These are phyloP conservation scores for Colletotrichum sublineola DNA, from an alignment of 2,329 filamentous ascomycete genomes.

Conservation along the genomic window DNA sequence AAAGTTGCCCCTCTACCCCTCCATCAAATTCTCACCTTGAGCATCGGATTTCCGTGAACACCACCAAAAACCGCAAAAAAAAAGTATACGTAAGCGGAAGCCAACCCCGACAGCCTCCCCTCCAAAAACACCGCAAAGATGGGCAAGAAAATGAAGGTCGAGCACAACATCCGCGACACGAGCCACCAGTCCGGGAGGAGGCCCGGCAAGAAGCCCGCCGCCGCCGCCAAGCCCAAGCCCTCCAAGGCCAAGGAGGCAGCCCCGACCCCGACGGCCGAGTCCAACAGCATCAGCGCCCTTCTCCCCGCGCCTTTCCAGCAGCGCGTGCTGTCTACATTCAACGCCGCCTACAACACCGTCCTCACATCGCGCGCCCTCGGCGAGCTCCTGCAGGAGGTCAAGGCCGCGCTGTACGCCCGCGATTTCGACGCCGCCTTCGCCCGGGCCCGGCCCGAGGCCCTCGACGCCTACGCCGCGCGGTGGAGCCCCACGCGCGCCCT, in stretches of 20 bases:
- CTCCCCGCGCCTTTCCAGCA: conserved; percentile 64
- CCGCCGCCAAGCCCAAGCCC: conserved; percentile 4
- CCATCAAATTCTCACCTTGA: conserved; percentile 3
- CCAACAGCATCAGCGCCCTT: not conserved
- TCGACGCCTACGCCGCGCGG: conserved; percentile 87
- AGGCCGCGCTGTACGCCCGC: conserved; percentile 85
- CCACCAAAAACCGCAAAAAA: not conserved
- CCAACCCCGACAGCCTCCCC: no score
- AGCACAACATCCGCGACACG: conserved; percentile 23
- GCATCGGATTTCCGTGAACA: not conserved
- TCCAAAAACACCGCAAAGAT: conserved; percentile 11
- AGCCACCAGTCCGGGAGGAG: conserved; percentile 10
- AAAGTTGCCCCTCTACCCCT: conserved; percentile 10
- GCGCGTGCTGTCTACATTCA: conserved; percentile 80
- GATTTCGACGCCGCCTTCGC: conserved; percentile 88
- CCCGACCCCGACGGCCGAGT: not conserved
- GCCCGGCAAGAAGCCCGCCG: conserved; percentile 11
- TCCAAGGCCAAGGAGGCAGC: conserved; percentile 4
- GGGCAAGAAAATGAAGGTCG: conserved; percentile 30
- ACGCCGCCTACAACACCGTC: conserved; percentile 69
- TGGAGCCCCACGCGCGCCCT: conserved; percentile 92
- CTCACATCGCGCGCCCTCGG: conserved; percentile 63
- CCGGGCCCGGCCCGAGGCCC: conserved; percentile 62
- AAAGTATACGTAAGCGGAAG: not conserved
- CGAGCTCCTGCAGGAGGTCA: conserved; percentile 81